Conservation (phyloP, 768 basidiomycete genomes). For the Kwoniella dendrophila region DNA sequence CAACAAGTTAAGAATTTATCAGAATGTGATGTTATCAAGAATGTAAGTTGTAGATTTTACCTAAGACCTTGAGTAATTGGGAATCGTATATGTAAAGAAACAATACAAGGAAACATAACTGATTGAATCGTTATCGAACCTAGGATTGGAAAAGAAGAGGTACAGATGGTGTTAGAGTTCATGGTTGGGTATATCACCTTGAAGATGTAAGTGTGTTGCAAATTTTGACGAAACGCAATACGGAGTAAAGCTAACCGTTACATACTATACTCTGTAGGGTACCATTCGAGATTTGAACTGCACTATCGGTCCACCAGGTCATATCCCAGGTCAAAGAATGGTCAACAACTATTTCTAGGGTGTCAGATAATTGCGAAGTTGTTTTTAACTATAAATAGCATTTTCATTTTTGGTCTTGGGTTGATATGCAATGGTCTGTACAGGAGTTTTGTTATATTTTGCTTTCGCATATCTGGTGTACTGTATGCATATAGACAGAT, state of each 20-base stretch:
- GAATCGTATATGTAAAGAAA: background rate
- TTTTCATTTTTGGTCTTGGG: no score
- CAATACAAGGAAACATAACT: no score
- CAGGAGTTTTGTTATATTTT: no score
- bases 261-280: constrained; percentile 22
- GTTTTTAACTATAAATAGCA: background rate
- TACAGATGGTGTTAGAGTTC: constrained; percentile 41
- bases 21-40: constrained; percentile 36
- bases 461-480: no score
- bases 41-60: constrained; percentile 34
- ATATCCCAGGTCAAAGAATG: constrained; percentile 27
- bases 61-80: background rate
- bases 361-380: no score
- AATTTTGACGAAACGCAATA: background rate
- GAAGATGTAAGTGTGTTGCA: constrained; percentile 41
- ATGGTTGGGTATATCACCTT: constrained; percentile 52
- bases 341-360: constrained; percentile 15
- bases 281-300: constrained; percentile 48
- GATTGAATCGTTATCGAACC: background rate
- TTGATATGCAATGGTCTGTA: no score
- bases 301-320: constrained; percentile 48
- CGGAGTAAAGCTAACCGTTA: background rate
- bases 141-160: constrained; percentile 50
- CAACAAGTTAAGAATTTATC: constrained; percentile 48
- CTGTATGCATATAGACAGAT: no score